Evolutionary conservation across 495 filamentous ascomycete genomes (phyloP).

Genomic region (Neurospora sp.): DNA sequence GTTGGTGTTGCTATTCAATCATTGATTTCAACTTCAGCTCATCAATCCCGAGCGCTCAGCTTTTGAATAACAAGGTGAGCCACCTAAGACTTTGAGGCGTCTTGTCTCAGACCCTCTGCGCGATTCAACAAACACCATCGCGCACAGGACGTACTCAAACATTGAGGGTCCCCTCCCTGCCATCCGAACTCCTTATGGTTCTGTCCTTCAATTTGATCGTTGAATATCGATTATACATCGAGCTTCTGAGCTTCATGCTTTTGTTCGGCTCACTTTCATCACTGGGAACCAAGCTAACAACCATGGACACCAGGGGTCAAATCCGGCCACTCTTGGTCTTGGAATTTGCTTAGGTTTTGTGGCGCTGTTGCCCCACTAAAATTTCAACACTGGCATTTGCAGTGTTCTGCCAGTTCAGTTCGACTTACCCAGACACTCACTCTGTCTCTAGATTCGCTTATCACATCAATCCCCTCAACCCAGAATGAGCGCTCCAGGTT

Average conservation of each 20-base stretch:
- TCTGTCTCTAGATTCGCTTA: neutral
- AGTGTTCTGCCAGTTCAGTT: neutral
- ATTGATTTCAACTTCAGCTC: neutral
- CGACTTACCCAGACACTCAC: neutral
- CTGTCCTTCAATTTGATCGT: neutral
- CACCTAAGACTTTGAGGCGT: neutral
- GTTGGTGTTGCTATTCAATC: neutral
- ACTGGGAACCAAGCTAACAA: neutral
- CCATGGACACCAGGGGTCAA: neutral
- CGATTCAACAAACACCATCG: neutral
- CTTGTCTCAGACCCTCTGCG: neutral
- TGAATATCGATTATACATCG: neutral
- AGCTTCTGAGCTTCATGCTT: neutral
- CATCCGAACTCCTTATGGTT: neutral
- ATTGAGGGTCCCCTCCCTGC: neutral
- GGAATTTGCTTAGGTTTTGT: neutral
- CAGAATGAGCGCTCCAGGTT: neutral
- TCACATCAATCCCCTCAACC: neutral
- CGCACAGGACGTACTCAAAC: neutral
- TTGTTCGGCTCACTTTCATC: neutral
- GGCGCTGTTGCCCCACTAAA: neutral
- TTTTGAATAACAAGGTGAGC: neutral
- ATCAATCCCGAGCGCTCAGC: neutral
- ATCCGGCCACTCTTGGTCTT: neutral
- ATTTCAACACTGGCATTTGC: neutral